A percentile compares a stretch with the other conserved stretches of the same genome.
Conservation (phyloP, 2,329 filamentous ascomycete species). For the Colletotrichum kahawae region DNA sequence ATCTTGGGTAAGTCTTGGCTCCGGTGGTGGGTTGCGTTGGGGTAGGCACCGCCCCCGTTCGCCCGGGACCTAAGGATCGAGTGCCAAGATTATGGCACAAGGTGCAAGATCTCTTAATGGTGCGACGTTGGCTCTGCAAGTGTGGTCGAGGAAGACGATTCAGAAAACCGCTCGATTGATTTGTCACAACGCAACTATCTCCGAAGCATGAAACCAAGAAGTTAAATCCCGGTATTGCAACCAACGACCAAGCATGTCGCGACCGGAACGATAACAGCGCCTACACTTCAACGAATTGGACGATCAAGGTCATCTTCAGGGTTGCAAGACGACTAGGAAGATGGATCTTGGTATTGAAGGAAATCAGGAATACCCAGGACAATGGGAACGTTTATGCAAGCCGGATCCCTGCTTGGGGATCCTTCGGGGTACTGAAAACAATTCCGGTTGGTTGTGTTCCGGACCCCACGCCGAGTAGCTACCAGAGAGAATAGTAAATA, state of each 20-base stretch:
- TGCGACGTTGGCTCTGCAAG: background rate
- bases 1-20: background rate
- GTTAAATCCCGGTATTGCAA: background rate
- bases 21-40: background rate
- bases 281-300: background rate
- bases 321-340: background rate
- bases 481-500: background rate
- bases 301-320: background rate
- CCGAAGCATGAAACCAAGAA: background rate
- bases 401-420: background rate
- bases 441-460: background rate
- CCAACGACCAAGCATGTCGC: background rate
- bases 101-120: background rate
- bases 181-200: background rate
- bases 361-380: background rate
- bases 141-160: background rate
- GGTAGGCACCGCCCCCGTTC: background rate
- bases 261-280: background rate
- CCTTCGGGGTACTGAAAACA: background rate
- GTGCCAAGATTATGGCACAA: background rate
- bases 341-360: background rate
- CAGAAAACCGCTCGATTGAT: background rate
- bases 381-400: background rate
- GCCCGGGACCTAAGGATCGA: background rate
- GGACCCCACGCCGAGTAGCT: background rate